Conservation (phyloP, 148 eudicot genomes). For the Cornus controversa region DNA sequence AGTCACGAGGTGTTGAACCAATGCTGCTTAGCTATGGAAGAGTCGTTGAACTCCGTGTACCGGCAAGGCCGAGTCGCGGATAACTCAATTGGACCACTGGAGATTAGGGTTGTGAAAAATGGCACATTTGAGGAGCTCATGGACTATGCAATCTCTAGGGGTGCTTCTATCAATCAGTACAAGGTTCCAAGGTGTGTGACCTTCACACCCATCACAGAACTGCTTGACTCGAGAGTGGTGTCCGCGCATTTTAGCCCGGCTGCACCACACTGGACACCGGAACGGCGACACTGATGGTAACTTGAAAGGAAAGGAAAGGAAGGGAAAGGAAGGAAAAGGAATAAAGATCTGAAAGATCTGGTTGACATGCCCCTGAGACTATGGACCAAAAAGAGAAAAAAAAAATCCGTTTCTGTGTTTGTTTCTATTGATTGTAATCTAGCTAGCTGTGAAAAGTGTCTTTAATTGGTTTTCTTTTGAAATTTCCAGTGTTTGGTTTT, state of each 20-base stretch:
- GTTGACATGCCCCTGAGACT: neutral
- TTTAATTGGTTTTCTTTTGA: constrained; percentile 1
- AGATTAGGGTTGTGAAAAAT: constrained; percentile 32
- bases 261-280: constrained; percentile 28
- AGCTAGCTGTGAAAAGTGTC: constrained; percentile 1
- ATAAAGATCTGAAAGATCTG: neutral
- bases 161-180: constrained; percentile 40
- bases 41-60: constrained; percentile 36
- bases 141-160: constrained; percentile 39
- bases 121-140: constrained; percentile 44
- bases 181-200: constrained; percentile 39
- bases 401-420: neutral
- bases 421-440: neutral
- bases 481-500: neutral
- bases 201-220: constrained; percentile 30
- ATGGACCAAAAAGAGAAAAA: neutral
- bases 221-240: constrained; percentile 34
- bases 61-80: constrained; percentile 35
- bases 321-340: neutral
- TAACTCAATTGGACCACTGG: constrained; percentile 37
- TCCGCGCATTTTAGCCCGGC: constrained; percentile 32
- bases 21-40: constrained; percentile 38
- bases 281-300: constrained; percentile 16
- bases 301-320: neutral
- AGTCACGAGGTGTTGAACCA: constrained; percentile 14